phyloP scores from a whole-genome alignment of 768 basidiomycete species.

The Phaeolepiota aurea region DNA sequence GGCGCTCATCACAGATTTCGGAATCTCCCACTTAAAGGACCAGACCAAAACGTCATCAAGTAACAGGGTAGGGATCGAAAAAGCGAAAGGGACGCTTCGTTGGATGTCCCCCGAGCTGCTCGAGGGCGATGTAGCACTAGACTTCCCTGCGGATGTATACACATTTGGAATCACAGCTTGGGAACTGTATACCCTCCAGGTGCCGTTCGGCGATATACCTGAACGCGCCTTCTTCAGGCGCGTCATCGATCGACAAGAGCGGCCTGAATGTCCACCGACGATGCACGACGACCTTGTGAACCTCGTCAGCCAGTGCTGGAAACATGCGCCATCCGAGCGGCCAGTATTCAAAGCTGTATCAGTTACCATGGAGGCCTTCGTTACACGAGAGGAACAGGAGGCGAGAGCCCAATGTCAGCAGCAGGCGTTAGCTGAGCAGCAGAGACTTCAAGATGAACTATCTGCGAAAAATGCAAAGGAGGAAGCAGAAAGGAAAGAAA shows the following conservation, averaged over 20 bases:
- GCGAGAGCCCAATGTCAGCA: no score
- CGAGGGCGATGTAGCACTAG: slow-evolving; percentile 14
- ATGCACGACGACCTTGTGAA: not conserved
- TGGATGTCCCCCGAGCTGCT: slow-evolving; percentile 42
- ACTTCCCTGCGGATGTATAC: slow-evolving; percentile 28
- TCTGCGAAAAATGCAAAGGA: no score
- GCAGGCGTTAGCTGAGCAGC: no score
- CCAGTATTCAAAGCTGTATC: not conserved
- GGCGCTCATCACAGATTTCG: slow-evolving; percentile 39
- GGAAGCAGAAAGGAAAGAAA: no score
- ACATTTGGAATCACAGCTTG: slow-evolving; percentile 32
- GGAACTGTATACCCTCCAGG: slow-evolving; percentile 29
- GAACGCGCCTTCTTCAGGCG: not conserved
- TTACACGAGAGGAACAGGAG: not conserved
- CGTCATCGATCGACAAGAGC: not conserved
- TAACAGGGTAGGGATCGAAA: slow-evolving; percentile 8
- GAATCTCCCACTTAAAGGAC: slow-evolving; percentile 29
- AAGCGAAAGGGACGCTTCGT: slow-evolving; percentile 19
- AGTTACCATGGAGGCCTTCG: not conserved
- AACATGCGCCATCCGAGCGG: not conserved
- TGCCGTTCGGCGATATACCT: not conserved
- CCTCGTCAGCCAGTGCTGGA: not conserved
- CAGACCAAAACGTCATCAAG: slow-evolving; percentile 13
- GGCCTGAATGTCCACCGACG: not conserved
- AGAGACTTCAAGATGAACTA: no score